Percentiles rank a stretch among this genome's conserved stretches.
Evolutionary conservation across 2,329 filamentous ascomycete species (phyloP).

Genomic region (Xylaria sp.): DNA sequence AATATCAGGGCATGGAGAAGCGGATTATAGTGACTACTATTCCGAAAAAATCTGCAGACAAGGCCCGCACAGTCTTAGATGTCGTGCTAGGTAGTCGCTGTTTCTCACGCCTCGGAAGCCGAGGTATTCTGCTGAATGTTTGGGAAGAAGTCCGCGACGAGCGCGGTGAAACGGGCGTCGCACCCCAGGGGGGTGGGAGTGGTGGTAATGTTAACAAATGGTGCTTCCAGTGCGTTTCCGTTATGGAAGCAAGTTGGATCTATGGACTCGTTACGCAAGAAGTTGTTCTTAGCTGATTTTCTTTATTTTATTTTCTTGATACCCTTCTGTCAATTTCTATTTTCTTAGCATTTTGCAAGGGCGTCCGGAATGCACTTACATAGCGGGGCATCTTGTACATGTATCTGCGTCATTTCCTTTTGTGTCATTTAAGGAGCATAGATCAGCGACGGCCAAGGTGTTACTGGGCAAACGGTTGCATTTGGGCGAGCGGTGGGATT

Average conservation of each 20-base stretch:
- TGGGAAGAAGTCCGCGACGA: constrained; percentile 78
- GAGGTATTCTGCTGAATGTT: constrained; percentile 86
- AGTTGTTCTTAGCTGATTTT: constrained; percentile 48
- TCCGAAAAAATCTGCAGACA: constrained; percentile 62
- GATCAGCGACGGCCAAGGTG: constrained; percentile 2
- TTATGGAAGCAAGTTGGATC: constrained; percentile 60
- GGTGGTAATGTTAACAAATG: constrained; percentile 64
- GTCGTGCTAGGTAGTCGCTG: constrained; percentile 83
- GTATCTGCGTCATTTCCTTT: constrained; percentile 11
- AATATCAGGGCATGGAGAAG: constrained; percentile 76
- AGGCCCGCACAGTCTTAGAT: constrained; percentile 68
- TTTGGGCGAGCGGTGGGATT: constrained; percentile 22
- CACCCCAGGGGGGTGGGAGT: constrained; percentile 56
- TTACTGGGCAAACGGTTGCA: constrained; percentile 19
- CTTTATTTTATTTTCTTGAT: constrained; percentile 30
- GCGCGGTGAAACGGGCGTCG: constrained; percentile 59
- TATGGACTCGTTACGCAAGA: constrained; percentile 62
- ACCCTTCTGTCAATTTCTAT: constrained; percentile 23
- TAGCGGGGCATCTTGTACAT: not conserved
- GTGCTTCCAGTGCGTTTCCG: constrained; percentile 65
- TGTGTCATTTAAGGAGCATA: constrained; percentile 10
- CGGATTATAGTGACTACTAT: constrained; percentile 79
- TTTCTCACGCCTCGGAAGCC: constrained; percentile 81
- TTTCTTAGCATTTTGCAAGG: constrained; percentile 16
- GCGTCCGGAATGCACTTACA: constrained; percentile 5